Percentiles rank a stretch among this genome's conserved stretches.
Conservation (phyloP, 495 filamentous ascomycete genomes). For the Durotheca rogersii region DNA sequence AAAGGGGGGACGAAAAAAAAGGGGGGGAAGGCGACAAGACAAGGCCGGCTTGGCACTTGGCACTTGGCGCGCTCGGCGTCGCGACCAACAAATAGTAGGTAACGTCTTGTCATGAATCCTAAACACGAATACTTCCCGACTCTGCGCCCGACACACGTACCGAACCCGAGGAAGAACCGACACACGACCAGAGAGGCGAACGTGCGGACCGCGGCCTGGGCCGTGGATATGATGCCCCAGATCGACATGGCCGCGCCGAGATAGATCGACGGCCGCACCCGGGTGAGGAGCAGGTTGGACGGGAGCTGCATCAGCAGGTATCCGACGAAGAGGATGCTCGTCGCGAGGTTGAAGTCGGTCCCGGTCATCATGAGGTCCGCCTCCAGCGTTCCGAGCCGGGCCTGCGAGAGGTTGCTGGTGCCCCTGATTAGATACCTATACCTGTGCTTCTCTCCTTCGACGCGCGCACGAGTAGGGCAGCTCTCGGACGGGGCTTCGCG, state of each 20-base stretch:
- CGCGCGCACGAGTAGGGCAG: too few relatives aligned
- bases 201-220: slow-evolving; percentile 54
- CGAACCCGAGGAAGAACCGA: slow-evolving; percentile 65
- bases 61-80: background rate
- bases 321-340: slow-evolving; percentile 58
- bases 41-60: background rate
- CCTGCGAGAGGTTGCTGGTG: slow-evolving; percentile 43
- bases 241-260: slow-evolving; percentile 58
- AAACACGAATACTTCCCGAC: background rate
- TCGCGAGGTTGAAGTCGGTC: slow-evolving; percentile 56
- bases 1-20: background rate
- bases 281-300: slow-evolving; percentile 56
- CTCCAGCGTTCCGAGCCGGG: slow-evolving; percentile 47
- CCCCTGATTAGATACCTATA: slow-evolving; percentile 4
- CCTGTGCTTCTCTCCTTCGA: too few relatives aligned
- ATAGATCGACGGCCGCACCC: slow-evolving; percentile 34
- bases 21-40: background rate
- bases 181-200: slow-evolving; percentile 58
- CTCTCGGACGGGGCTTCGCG: too few relatives aligned
- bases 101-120: background rate
- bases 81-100: background rate
- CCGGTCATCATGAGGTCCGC: slow-evolving; percentile 47
- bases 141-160: slow-evolving; percentile 8
- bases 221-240: slow-evolving; percentile 62
- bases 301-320: slow-evolving; percentile 59